phyloP scores from a whole-genome alignment of 2,329 filamentous ascomycete genomes.

The Pyricularia sp. region DNA sequence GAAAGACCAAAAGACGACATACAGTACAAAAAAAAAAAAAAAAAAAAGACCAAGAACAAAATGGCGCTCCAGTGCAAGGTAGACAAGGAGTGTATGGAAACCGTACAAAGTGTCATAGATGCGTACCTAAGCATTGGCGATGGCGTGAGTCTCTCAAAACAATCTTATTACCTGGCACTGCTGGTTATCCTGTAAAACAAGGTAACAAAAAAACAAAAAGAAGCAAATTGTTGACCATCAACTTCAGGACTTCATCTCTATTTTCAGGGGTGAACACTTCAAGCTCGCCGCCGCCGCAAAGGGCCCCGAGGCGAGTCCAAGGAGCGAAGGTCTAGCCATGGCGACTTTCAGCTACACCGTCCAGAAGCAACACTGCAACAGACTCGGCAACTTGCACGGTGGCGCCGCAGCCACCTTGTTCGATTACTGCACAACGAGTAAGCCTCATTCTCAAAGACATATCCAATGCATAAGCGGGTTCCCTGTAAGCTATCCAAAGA shows the following conservation, averaged over 20 bases:
- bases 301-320: constrained; percentile 15
- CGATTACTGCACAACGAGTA: constrained; percentile 50
- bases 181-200: neutral
- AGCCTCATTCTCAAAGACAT: neutral
- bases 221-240: neutral
- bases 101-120: neutral
- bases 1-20: neutral
- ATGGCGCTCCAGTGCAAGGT: neutral
- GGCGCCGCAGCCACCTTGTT: constrained; percentile 58
- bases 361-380: constrained; percentile 42
- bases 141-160: neutral
- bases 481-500: neutral
- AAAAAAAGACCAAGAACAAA: neutral
- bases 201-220: neutral
- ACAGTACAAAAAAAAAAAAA: neutral
- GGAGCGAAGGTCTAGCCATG: neutral
- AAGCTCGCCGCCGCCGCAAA: constrained; percentile 24
- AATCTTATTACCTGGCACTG: neutral
- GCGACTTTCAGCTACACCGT: constrained; percentile 34
- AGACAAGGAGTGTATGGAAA: neutral
- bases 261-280: constrained; percentile 30
- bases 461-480: neutral
- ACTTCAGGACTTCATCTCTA: constrained; percentile 27
- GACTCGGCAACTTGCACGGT: constrained; percentile 46
- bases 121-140: neutral